Base-by-base conservation (phyloP, 352 stramenopile species). In the Globisporangium nunn region DNA sequence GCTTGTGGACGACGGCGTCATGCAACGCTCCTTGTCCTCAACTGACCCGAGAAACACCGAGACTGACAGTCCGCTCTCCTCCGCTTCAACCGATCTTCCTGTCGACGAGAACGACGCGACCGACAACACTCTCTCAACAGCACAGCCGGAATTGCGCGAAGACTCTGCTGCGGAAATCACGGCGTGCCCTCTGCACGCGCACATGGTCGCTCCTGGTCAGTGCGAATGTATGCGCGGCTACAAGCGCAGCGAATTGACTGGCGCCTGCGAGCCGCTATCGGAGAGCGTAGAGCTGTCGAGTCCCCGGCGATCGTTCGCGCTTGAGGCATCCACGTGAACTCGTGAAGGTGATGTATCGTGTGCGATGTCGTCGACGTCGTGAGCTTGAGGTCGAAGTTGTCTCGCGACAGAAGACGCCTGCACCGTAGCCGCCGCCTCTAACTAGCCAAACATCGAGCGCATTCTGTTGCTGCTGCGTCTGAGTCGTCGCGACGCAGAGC, bases 171-270 rank as follows among this genome's bases (percentile, higher is more conserved):
- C 54, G 12, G 58, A 35, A 10, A 52, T 54, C 28, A 37, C 23
- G 0, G 56, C 49, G 23, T 88, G 78, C 41, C 75, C 78, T 3
- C 17, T 59, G 48, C 64, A 83, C 50, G 61, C 78, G 1, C 57
- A 67, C 5, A 48, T 62, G 8, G 61, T 61, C 17, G 58, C 31
- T 14, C 46, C 75, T 4, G 74, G 72, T 1, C 52, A 73, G 12
- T 85, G 75, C 51, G 75, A 81, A 56, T 83, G 75, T 46, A 56
- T 72, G 8, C 54, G 43, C 11, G 73, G 68, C 2, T 88, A 74
- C 49, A 63, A 72, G 28, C 44, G 67, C 3, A 77, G 73, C 33
- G 33, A 48, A 28, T 18, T 54, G 28, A 69, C 56, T 4, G 65
- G 48, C 17, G 55, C 29, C 39, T 85, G 74, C n/a, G 68, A 84